These are phyloP conservation scores for Cyberlindnera americana DNA, from an alignment of 805 yeast species.

Conservation along the genomic window DNA sequence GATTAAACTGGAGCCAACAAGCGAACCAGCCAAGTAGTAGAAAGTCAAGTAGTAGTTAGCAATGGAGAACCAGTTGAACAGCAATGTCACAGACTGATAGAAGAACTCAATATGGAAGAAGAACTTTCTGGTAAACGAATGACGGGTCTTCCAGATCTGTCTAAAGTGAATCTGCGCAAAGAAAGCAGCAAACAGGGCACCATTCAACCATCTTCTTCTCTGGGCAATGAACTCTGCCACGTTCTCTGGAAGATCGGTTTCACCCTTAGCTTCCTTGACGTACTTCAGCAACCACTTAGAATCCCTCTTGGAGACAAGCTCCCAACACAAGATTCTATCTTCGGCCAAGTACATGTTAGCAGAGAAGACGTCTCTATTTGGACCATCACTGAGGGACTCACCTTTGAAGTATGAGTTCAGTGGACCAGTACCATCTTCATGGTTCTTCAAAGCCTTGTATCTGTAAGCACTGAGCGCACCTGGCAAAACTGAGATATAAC, in stretches of 20 bases:
- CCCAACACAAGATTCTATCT: slow-evolving; percentile 96
- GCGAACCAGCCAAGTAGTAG: slow-evolving; percentile 87
- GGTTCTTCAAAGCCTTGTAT: slow-evolving; percentile 79
- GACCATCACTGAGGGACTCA: slow-evolving; percentile 56
- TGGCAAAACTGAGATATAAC: slow-evolving; percentile 89
- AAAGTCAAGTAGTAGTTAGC: slow-evolving; percentile 91
- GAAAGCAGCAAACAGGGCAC: slow-evolving; percentile 95
- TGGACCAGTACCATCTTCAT: slow-evolving; percentile 91
- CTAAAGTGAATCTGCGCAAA: slow-evolving; percentile 83
- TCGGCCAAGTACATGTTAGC: slow-evolving; percentile 98
- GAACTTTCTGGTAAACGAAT: slow-evolving; percentile 73
- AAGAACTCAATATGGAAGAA: slow-evolving; percentile 83
- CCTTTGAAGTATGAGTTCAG: slow-evolving; percentile 86
- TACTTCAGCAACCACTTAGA: slow-evolving; percentile 89
- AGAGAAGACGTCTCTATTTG: slow-evolving; percentile 76
- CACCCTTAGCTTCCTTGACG: slow-evolving; percentile 91
- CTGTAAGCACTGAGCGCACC: slow-evolving; percentile 96
- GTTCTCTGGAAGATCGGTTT: slow-evolving; percentile 95
- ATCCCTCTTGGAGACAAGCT: slow-evolving; percentile 78
- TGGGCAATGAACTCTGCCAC: slow-evolving; percentile 93
- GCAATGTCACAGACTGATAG: slow-evolving; percentile 74
- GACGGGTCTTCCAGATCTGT: slow-evolving; percentile 87
- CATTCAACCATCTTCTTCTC: slow-evolving; percentile 97
- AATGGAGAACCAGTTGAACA: slow-evolving; percentile 89
- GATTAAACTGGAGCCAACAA: slow-evolving; percentile 47